Evolutionary conservation across 179 eudicot genomes (phyloP).

Genomic region (Heliamphora pulchella): DNA sequence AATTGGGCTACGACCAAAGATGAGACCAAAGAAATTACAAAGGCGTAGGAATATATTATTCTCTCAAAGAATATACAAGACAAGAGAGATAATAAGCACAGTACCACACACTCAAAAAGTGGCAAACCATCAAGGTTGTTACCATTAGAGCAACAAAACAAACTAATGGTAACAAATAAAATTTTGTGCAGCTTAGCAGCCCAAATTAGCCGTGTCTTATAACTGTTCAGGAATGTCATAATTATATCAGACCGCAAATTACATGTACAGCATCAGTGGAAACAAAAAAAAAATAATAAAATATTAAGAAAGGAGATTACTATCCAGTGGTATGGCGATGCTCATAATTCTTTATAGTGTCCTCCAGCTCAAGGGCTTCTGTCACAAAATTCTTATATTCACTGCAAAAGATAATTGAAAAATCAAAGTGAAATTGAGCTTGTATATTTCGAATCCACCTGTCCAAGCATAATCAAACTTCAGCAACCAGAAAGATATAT

Average conservation of each 20-base stretch:
- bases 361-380: slow-evolving; percentile 91
- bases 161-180: not conserved
- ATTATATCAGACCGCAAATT: not conserved
- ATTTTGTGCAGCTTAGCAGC: not conserved
- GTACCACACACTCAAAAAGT: not conserved
- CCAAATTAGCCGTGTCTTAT: not conserved
- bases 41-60: not conserved
- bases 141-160: not conserved
- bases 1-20: no score
- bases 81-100: not conserved
- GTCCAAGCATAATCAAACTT: not conserved
- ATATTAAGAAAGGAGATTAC: slow-evolving; percentile 32
- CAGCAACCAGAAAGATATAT: not conserved
- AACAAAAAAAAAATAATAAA: slow-evolving; percentile 9
- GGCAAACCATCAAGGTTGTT: not conserved
- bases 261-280: not conserved
- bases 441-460: not conserved
- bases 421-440: not conserved
- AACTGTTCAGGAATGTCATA: not conserved
- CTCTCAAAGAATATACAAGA: not conserved
- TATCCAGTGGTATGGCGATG: slow-evolving; percentile 69
- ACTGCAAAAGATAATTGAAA: slow-evolving; percentile 37
- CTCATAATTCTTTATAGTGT: slow-evolving; percentile 72
- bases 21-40: no score
- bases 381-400: slow-evolving; percentile 69